phyloP scores from a whole-genome alignment of 768 basidiomycete genomes.

The Suillus discolor region DNA sequence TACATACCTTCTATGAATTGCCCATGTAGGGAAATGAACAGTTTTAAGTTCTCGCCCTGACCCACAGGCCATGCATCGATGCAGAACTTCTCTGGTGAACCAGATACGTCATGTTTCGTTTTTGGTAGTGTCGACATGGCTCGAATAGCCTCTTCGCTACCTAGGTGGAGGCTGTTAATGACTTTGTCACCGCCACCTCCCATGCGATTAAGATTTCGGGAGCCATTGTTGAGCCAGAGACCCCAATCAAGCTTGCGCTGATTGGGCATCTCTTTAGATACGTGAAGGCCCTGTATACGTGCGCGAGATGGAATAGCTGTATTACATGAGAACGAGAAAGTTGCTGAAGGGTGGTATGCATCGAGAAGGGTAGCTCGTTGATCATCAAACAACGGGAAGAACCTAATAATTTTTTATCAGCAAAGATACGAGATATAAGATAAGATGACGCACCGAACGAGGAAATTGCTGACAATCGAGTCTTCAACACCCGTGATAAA shows the following conservation, averaged over 20 bases:
- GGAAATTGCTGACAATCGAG: constrained; percentile 71
- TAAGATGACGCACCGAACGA: constrained; percentile 60
- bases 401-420: constrained; percentile 48
- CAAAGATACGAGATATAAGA: neutral
- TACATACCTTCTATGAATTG: constrained; percentile 87
- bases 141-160: constrained; percentile 62
- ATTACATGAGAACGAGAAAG: constrained; percentile 88
- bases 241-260: constrained; percentile 84
- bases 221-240: constrained; percentile 63
- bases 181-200: constrained; percentile 62
- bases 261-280: constrained; percentile 69
- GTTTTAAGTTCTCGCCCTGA: constrained; percentile 55
- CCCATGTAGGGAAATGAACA: constrained; percentile 81
- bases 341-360: constrained; percentile 84
- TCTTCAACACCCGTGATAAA: constrained; percentile 77
- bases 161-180: constrained; percentile 69
- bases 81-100: constrained; percentile 80
- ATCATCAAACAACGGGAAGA: constrained; percentile 82
- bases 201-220: constrained; percentile 78
- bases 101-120: constrained; percentile 82
- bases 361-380: constrained; percentile 67
- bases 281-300: constrained; percentile 68
- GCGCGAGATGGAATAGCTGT: constrained; percentile 82
- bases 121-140: constrained; percentile 66
- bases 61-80: constrained; percentile 84